Conservation (phyloP, 2,329 filamentous ascomycete species). For the Aspergillus novoparasiticus region DNA sequence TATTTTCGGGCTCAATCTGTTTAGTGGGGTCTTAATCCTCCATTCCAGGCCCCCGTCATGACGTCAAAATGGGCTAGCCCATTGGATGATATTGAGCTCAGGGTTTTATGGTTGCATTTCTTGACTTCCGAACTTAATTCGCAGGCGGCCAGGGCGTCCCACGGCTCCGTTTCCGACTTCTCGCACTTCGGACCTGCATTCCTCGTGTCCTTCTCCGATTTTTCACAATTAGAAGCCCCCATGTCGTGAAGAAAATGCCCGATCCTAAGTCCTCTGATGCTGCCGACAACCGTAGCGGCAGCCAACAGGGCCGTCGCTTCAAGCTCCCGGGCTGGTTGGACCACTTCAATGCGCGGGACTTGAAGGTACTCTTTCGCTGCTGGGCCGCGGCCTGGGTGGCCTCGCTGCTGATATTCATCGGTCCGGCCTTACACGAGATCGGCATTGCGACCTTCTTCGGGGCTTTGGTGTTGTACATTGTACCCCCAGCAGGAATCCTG, state of each 20-base stretch:
- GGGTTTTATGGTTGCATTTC: not conserved
- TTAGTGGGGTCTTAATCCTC: not conserved
- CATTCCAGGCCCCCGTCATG: not conserved
- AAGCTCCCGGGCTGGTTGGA: constrained; percentile 32
- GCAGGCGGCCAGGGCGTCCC: not conserved
- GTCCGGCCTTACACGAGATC: constrained; percentile 43
- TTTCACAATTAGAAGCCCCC: not conserved
- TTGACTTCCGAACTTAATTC: not conserved
- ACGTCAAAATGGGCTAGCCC: not conserved
- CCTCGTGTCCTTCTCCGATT: not conserved
- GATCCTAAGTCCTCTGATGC: not conserved
- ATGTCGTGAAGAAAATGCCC: constrained; percentile 1
- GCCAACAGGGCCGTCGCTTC: constrained; percentile 17
- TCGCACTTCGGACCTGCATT: not conserved
- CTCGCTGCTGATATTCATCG: constrained; percentile 51
- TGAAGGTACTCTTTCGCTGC: constrained; percentile 53
- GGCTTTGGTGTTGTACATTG: constrained; percentile 46
- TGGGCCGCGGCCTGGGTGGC: constrained; percentile 51
- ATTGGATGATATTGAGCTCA: not conserved
- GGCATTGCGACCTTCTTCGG: constrained; percentile 53
- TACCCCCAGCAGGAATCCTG: constrained; percentile 49
- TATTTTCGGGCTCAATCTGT: no score
- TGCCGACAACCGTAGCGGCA: not conserved
- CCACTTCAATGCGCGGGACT: constrained; percentile 52
- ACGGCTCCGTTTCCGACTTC: not conserved